phyloP scores from a whole-genome alignment of 208 protist species.

The Lotmaria passim region DNA sequence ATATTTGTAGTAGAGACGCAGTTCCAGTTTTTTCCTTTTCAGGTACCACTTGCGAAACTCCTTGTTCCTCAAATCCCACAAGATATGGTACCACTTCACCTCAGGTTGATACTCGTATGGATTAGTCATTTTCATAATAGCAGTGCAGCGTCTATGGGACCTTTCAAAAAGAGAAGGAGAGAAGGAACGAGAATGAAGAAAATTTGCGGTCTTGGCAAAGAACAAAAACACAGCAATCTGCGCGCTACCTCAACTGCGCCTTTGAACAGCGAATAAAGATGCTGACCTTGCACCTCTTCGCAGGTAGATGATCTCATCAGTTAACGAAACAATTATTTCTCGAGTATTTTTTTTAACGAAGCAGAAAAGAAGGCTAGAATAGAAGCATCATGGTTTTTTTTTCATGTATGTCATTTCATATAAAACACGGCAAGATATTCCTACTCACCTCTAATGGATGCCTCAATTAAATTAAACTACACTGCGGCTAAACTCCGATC shows the following conservation, averaged over 20 bases:
- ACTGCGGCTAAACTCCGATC: no score
- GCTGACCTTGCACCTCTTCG: no score
- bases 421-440: no score
- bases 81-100: conserved; percentile 71
- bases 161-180: conserved; percentile 12
- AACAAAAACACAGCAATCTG: not conserved
- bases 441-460: no score
- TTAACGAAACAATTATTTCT: no score
- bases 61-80: conserved; percentile 76
- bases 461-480: no score
- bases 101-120: conserved; percentile 63
- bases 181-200: not conserved
- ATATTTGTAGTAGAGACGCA: conserved; percentile 76
- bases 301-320: no score
- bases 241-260: not conserved
- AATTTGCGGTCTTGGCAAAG: no score
- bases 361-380: no score
- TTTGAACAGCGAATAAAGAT: not conserved
- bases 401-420: no score
- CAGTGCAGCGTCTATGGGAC: not conserved
- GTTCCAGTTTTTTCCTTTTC: conserved; percentile 43
- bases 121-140: conserved; percentile 39
- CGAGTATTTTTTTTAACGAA: no score
- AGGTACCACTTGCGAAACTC: conserved; percentile 68
- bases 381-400: no score